A percentile compares a stretch with the other conserved stretches of the same genome.
phyloP scores from a whole-genome alignment of 306 rosid genomes.

The Dryas alaskensis region DNA sequence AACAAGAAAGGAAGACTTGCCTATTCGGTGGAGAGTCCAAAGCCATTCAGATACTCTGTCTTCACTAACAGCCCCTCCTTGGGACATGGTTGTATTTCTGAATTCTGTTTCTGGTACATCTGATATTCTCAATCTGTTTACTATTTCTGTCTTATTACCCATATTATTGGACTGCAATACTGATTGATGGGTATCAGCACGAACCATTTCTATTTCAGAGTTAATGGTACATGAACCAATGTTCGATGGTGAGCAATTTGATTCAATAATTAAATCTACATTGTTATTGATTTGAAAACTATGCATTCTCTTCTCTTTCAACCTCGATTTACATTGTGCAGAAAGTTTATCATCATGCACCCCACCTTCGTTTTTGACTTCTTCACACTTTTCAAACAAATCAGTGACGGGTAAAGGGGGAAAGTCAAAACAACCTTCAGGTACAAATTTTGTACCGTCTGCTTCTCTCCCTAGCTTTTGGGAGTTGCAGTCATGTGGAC shows the following conservation, averaged over 20 bases:
- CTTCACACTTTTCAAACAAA: slow-evolving; percentile 53
- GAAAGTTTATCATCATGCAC: slow-evolving; percentile 38
- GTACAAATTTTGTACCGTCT: slow-evolving; percentile 43
- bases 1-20: slow-evolving; percentile 35
- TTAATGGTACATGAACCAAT: slow-evolving; percentile 35
- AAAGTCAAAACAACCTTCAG: slow-evolving; percentile 56
- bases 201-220: slow-evolving; percentile 60
- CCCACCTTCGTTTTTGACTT: slow-evolving; percentile 36
- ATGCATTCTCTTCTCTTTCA: slow-evolving; percentile 63
- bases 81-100: slow-evolving; percentile 42
- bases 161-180: slow-evolving; percentile 31
- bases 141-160: slow-evolving; percentile 40
- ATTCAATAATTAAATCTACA: slow-evolving; percentile 64
- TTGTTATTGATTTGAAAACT: slow-evolving; percentile 71
- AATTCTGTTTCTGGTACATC: slow-evolving; percentile 59
- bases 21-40: slow-evolving; percentile 94
- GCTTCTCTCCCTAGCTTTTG: slow-evolving; percentile 45
- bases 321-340: slow-evolving; percentile 35
- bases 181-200: slow-evolving; percentile 45
- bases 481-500: slow-evolving; percentile 47
- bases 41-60: slow-evolving; percentile 90
- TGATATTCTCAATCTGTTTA: slow-evolving; percentile 59
- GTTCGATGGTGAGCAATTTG: slow-evolving; percentile 44
- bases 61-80: slow-evolving; percentile 42
- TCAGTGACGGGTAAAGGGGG: slow-evolving; percentile 63